Evolutionary conservation across 768 basidiomycete genomes (phyloP), one percentile per base, ranked within the genome.

Genomic region (Sporobolomyces pararoseus): DNA sequence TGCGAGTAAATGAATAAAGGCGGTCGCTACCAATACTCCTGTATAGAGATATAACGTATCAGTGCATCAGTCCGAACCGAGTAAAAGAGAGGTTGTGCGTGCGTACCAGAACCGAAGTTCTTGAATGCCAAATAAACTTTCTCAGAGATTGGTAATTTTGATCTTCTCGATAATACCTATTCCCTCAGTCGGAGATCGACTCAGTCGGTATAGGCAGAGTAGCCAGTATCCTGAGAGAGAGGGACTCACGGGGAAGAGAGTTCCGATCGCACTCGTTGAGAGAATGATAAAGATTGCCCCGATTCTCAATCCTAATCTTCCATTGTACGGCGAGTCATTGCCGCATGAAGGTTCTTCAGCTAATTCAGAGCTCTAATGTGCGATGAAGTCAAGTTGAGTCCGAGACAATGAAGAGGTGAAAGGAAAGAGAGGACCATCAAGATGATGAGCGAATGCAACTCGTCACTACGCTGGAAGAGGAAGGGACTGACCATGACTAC

Each of bases 11-110:
- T 81, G 80, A 39, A 81, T 80, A 74, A 81, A 95, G 4, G 89
- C 88, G 14, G 92, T 95, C 1, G 91, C 91, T 66, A 96, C 88
- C 31, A 71, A 53, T 19, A 71, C 52, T 1, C 74, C 74, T 39
- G n/a, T n/a, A n/a, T n/a, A n/a, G n/a, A n/a, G n/a, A n/a, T n/a
- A n/a, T n/a, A n/a, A n/a, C n/a, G n/a, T n/a, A n/a, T n/a, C n/a
- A n/a, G n/a, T n/a, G n/a, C n/a, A n/a, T n/a, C n/a, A n/a, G n/a
- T n/a, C n/a, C n/a, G n/a, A n/a, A n/a, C n/a, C n/a, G n/a, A n/a
- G n/a, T n/a, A n/a, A n/a, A n/a, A n/a, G n/a, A n/a, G n/a, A n/a
- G n/a, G n/a, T n/a, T n/a, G 34, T 14, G 21, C 7, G 19, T 39
- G 27, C 52, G 17, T 7, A 55, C 63, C 63, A 39, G 39, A 34